Evolutionary conservation across 2,329 filamentous ascomycete genomes (phyloP).

Genomic region (Drechmeria coniospora): DNA sequence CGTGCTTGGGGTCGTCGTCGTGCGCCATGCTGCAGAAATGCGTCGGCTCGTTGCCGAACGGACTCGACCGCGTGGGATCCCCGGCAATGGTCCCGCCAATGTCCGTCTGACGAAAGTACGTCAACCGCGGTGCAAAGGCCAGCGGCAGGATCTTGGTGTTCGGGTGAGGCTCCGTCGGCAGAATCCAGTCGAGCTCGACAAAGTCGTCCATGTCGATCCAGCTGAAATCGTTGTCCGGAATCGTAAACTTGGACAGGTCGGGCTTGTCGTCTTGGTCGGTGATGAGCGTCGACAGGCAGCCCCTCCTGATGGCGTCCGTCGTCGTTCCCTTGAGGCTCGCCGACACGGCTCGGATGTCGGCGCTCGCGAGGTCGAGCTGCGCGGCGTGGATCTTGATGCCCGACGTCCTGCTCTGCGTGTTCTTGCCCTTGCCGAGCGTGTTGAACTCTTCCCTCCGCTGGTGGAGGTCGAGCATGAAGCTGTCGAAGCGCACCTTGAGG

Average conservation of each 20-base stretch:
- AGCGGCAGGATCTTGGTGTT: slow-evolving; percentile 89
- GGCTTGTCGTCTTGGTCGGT: slow-evolving; percentile 41
- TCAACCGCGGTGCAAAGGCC: slow-evolving; percentile 84
- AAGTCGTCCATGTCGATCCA: slow-evolving; percentile 99
- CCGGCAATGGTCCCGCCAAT: slow-evolving; percentile 65
- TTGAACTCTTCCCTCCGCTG: slow-evolving; percentile 86
- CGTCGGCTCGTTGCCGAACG: slow-evolving; percentile 84
- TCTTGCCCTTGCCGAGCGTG: slow-evolving; percentile 60
- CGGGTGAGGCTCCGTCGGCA: slow-evolving; percentile 78
- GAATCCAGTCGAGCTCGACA: slow-evolving; percentile 91
- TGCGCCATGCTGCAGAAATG: slow-evolving; percentile 93
- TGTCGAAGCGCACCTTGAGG: slow-evolving; percentile 90
- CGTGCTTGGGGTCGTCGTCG: slow-evolving; percentile 72
- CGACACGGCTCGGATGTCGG: slow-evolving; percentile 85
- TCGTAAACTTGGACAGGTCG: slow-evolving; percentile 79
- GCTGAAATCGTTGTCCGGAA: slow-evolving; percentile 84
- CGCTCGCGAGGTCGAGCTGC: slow-evolving; percentile 79
- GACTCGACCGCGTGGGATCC: slow-evolving; percentile 70
- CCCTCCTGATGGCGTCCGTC: slow-evolving; percentile 55
- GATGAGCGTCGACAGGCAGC: slow-evolving; percentile 33
- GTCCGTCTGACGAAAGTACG: slow-evolving; percentile 94
- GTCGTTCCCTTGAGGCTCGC: slow-evolving; percentile 75
- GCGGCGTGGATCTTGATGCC: slow-evolving; percentile 93
- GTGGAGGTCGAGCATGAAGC: slow-evolving; percentile 93
- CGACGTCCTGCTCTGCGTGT: slow-evolving; percentile 66